Base-by-base conservation (phyloP, 352 stramenopile genomes). In the Phytopythium cucurbitacearum region DNA sequence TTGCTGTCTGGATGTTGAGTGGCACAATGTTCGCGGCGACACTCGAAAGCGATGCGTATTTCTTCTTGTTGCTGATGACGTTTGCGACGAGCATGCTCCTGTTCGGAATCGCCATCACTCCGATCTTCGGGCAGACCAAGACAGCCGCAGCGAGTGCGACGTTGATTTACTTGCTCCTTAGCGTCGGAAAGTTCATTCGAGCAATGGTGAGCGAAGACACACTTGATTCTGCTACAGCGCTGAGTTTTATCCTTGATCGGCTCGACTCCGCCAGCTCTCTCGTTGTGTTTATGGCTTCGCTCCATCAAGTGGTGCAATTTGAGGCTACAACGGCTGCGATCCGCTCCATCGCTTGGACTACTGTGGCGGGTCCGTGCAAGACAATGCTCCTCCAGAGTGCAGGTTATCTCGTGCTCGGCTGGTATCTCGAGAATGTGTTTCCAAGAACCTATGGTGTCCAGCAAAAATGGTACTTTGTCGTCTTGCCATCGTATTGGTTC, bases 401-500 rank as follows among this genome's bases (percentile, higher is more conserved):
- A 21, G 68, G 92, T 6, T 98, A 98, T 53, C 56, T 91, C 16
- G 37, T 97, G 9, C 66, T 98, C 7, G 94, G 87, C 3, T 96
- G 80, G 76, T 98, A 98, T 65, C 70, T 98, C 15, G 94, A 98
- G 56, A 86, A 94, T 40, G 90, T 98, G 1, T 85, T 98, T 37
- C 95, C 95, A 12, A 78, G 81, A 8, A 83, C 96, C 12, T 97
- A 94, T 48, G 95, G 95, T 15, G 87, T 96, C 43, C 77, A 86
- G 39, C 68, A 85, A 28, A 93, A 86, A n/a, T 98, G 90, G 85
- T 97, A 97, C 70, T 98, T 98, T 56, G 57, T 94, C 0, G 64
- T 97, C 12, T 72, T 81, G 44, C 71, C 74, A 10, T 89, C 71
- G 5, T 98, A 90, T 57, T 98, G 92, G 94, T 74, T 60, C 41